Evolutionary conservation across 306 rosid genomes (phyloP).

Genomic region (Castanea sativa): DNA sequence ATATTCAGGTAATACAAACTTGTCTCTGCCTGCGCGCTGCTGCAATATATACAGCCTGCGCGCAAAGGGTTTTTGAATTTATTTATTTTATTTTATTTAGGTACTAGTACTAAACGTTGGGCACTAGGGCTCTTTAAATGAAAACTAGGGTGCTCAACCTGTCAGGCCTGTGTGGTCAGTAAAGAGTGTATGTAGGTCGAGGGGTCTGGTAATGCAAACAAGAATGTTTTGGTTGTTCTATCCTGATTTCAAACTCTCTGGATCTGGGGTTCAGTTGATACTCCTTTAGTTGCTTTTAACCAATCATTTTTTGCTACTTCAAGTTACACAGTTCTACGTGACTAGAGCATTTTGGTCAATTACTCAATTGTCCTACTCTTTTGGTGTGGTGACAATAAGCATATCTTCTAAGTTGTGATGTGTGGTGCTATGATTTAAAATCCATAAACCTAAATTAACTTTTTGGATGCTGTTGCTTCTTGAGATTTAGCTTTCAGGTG

Average conservation of each 20-base stretch:
- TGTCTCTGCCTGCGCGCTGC: constrained; percentile 16
- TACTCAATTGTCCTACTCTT: neutral
- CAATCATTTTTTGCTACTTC: constrained; percentile 30
- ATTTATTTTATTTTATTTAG: neutral
- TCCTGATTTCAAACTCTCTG: constrained; percentile 15
- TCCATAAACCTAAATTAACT: neutral
- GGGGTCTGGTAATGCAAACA: constrained; percentile 54
- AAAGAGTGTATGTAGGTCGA: constrained; percentile 29
- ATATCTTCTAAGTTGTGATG: neutral
- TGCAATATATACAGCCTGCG: neutral
- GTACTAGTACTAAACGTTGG: constrained; percentile 6
- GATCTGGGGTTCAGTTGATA: neutral
- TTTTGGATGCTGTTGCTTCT: neutral
- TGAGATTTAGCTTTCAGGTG: too few species aligned
- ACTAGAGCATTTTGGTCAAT: neutral
- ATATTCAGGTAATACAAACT: constrained; percentile 29
- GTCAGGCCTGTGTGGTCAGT: constrained; percentile 40
- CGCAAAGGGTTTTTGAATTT: neutral
- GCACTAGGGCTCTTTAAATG: constrained; percentile 21
- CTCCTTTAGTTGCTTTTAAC: constrained; percentile 34
- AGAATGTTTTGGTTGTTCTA: constrained; percentile 70
- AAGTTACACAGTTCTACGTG: neutral
- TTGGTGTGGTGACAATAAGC: neutral
- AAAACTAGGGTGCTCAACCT: constrained; percentile 42
- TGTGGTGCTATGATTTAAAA: neutral